Conservation (phyloP, 2,329 filamentous ascomycete genomes). For the Balansia obtecta region DNA sequence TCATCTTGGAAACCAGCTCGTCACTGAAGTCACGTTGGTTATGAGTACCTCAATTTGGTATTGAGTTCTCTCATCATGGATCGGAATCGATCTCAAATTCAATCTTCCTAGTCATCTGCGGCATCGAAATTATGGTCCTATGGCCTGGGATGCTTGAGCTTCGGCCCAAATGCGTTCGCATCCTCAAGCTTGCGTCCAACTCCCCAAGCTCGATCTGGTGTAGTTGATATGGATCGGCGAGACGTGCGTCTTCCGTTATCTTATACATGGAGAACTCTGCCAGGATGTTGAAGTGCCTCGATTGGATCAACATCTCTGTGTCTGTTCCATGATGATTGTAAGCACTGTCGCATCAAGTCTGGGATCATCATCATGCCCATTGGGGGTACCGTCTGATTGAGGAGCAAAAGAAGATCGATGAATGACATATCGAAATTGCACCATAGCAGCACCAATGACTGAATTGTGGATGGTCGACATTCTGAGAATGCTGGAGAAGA, state of each 20-base stretch:
- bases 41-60: too few species aligned
- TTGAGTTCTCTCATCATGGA: too few species aligned
- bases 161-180: background rate
- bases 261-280: background rate
- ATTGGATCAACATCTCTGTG: background rate
- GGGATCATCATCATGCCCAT: too few species aligned
- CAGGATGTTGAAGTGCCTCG: background rate
- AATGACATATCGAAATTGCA: background rate
- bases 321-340: background rate
- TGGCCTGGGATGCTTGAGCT: background rate
- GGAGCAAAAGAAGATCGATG: background rate
- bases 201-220: background rate
- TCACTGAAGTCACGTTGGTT: background rate
- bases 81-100: too few species aligned
- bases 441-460: background rate
- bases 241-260: conserved; percentile 2
- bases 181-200: background rate
- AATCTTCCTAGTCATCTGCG: background rate
- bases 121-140: background rate
- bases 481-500: background rate
- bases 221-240: background rate
- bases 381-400: background rate
- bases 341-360: background rate
- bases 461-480: background rate
- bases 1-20: too few species aligned